phyloP scores from a whole-genome alignment of 495 filamentous ascomycete species.

The Trichoderma orchidacearum region DNA sequence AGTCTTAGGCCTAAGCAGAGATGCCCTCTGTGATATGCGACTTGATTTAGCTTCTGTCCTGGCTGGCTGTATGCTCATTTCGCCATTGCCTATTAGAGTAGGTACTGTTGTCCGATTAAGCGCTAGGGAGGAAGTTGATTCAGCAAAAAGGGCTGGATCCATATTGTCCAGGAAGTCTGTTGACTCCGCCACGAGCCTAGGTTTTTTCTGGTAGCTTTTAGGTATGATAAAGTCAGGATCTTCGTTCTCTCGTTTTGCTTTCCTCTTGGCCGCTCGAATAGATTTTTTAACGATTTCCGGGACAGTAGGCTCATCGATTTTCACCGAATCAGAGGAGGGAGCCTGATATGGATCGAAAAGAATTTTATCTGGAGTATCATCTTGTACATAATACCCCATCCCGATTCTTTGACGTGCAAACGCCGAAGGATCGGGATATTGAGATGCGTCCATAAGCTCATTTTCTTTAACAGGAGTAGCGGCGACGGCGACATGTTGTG shows the following conservation, averaged over 20 bases:
- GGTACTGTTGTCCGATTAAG: not conserved
- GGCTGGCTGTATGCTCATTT: not conserved
- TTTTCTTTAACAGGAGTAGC: not conserved
- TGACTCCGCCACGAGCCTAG: slow-evolving; percentile 8
- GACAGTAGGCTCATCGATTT: slow-evolving; percentile 22
- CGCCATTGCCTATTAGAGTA: not conserved
- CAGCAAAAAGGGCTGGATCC: slow-evolving; percentile 21
- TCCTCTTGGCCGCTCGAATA: slow-evolving; percentile 29
- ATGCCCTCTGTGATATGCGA: not conserved
- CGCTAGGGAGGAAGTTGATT: not conserved
- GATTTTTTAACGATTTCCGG: slow-evolving; percentile 35
- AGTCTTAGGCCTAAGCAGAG: slow-evolving; percentile 2
- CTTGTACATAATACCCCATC: slow-evolving; percentile 40
- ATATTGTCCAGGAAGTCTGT: slow-evolving; percentile 21
- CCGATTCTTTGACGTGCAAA: slow-evolving; percentile 31
- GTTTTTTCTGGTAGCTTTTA: slow-evolving; percentile 22
- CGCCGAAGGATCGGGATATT: slow-evolving; percentile 33
- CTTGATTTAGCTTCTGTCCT: not conserved
- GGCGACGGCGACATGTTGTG: not conserved
- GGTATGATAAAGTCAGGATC: slow-evolving; percentile 31
- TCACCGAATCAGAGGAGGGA: slow-evolving; percentile 22
- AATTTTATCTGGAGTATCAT: slow-evolving; percentile 34
- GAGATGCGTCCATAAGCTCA: slow-evolving; percentile 16
- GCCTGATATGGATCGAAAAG: slow-evolving; percentile 34
- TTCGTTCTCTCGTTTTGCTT: slow-evolving; percentile 27